phyloP scores from a whole-genome alignment of 768 basidiomycete species.

The Boletus eberwhitei region DNA sequence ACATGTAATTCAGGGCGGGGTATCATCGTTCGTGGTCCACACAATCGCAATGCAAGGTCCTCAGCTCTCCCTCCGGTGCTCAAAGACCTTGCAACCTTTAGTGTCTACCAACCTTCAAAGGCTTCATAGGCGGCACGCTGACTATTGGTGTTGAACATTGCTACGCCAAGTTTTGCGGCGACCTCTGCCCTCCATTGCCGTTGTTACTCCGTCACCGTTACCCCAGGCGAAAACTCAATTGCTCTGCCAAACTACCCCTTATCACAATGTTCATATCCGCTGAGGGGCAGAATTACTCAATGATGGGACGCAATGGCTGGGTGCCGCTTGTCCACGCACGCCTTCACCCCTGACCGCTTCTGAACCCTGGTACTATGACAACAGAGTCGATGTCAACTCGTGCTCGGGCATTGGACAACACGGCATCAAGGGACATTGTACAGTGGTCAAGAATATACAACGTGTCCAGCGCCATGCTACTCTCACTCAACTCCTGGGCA shows the following conservation, averaged over 20 bases:
- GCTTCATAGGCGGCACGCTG: neutral
- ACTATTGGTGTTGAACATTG: neutral
- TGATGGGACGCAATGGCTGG: neutral
- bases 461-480: neutral
- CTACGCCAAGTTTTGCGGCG: neutral
- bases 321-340: neutral
- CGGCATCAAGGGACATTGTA: neutral
- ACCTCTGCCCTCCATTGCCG: neutral
- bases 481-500: neutral
- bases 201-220: neutral
- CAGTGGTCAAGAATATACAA: neutral
- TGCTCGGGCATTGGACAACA: neutral
- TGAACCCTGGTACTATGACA: neutral
- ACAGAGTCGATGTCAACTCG: neutral
- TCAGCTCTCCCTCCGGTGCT: neutral
- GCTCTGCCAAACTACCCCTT: too few relatives aligned
- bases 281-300: neutral
- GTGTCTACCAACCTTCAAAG: neutral
- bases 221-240: neutral
- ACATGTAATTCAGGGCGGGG: neutral
- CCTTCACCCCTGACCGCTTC: neutral
- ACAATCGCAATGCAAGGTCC: neutral
- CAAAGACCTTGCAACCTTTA: neutral
- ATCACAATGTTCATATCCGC: neutral
- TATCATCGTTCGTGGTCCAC: neutral